Evolutionary conservation across 2,329 filamentous ascomycete genomes (phyloP).

Genomic region (Xylariales sp.): DNA sequence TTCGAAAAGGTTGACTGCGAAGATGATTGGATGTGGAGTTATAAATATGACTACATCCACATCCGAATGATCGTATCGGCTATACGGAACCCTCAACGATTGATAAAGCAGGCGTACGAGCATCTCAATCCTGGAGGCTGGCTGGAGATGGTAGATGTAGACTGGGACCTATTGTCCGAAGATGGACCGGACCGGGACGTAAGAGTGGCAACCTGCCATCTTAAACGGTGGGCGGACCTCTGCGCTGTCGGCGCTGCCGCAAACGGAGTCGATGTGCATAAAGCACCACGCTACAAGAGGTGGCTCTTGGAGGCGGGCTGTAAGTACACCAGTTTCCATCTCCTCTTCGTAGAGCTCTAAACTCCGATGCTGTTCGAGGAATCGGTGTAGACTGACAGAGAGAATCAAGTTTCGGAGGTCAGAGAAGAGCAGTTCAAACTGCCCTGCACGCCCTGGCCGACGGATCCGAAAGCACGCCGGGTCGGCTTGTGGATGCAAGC

Average conservation of each 20-base stretch:
- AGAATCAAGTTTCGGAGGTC: neutral
- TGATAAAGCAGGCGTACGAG: neutral
- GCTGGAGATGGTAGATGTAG: constrained; percentile 1
- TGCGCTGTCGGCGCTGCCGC: neutral
- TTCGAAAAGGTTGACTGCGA: neutral
- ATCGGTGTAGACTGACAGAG: too few relatives aligned
- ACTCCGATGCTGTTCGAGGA: too few relatives aligned
- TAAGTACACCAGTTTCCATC: too few relatives aligned
- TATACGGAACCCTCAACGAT: neutral
- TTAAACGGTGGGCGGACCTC: neutral
- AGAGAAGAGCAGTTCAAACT: neutral
- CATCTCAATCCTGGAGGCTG: neutral
- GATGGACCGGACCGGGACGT: neutral
- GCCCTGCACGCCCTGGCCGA: constrained; percentile 1
- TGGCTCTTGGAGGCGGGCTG: constrained; percentile 2
- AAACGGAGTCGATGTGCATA: neutral
- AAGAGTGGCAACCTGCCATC: neutral
- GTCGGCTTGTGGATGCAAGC: constrained; percentile 1
- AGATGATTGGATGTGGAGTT: neutral
- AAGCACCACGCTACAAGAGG: neutral
- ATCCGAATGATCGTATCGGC: neutral
- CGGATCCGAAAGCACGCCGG: neutral
- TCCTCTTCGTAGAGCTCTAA: too few relatives aligned
- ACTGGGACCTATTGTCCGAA: constrained; percentile 1
- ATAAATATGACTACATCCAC: neutral